Evolutionary conservation across 2,329 filamentous ascomycete genomes (phyloP).

Genomic region (Diaporthe sp.): DNA sequence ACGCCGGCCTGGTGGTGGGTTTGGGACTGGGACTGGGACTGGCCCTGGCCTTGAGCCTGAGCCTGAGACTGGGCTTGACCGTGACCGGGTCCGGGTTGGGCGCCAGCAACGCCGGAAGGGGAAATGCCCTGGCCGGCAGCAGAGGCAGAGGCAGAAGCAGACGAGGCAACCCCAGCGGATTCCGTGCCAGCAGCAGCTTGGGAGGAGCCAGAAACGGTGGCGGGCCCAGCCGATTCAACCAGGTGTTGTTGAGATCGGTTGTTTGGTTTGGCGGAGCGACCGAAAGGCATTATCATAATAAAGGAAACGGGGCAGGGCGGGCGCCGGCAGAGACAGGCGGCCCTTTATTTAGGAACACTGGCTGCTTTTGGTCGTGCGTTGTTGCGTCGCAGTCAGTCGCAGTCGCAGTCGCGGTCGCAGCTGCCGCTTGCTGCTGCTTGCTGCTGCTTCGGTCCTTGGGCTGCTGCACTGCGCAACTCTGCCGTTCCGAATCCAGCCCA

Average conservation of each 20-base stretch:
- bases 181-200: conserved; percentile 7
- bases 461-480: background rate
- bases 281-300: conserved; percentile 65
- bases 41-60: conserved; percentile 46
- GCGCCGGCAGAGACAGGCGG: conserved; percentile 33
- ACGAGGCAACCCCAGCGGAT: conserved; percentile 33
- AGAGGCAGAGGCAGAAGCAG: conserved; percentile 7
- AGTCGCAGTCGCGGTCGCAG: background rate
- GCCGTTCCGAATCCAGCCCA: conserved; percentile 16
- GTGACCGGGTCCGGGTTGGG: conserved; percentile 48
- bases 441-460: background rate
- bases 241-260: conserved; percentile 71
- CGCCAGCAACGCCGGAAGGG: conserved; percentile 41
- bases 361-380: conserved; percentile 24
- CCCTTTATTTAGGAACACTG: conserved; percentile 25
- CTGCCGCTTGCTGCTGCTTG: background rate
- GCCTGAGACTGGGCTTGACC: conserved; percentile 39
- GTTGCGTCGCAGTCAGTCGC: background rate
- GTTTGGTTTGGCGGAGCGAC: conserved; percentile 68
- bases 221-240: conserved; percentile 52
- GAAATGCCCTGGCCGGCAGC: conserved; percentile 38
- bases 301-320: conserved; percentile 28
- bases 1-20: conserved; percentile 45
- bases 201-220: conserved; percentile 29
- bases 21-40: conserved; percentile 46